Percentiles rank a stretch among this genome's conserved stretches.
Conservation (phyloP, 1,139 yeast species). For the Geotrichum australiense region DNA sequence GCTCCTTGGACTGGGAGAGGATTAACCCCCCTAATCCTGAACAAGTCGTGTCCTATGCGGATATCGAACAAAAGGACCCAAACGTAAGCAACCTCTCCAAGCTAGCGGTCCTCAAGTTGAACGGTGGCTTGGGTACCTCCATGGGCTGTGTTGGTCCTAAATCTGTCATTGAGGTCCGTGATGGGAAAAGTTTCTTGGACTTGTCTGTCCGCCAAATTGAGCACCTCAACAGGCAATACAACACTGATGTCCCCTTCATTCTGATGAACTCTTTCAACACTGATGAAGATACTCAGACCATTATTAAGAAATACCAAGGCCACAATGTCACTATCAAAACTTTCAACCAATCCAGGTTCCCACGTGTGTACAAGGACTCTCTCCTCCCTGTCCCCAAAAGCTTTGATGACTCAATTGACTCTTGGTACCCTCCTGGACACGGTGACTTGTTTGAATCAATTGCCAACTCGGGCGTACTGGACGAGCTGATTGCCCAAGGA, state of each 20-base stretch:
- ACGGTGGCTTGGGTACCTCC: constrained; percentile 98
- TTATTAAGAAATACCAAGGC: constrained; percentile 93
- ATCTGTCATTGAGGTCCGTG: constrained; percentile 96
- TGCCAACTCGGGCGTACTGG: constrained; percentile 86
- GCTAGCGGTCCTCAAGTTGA: constrained; percentile 89
- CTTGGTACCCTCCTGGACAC: constrained; percentile 99
- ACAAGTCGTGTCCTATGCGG: constrained; percentile 76
- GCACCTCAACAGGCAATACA: constrained; percentile 83
- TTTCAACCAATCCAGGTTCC: constrained; percentile 94
- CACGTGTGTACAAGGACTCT: constrained; percentile 92
- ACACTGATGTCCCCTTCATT: constrained; percentile 89
- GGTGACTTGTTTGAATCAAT: constrained; percentile 94
- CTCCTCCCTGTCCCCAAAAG: constrained; percentile 85
- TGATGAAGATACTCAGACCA: constrained; percentile 89
- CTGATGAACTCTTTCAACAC: constrained; percentile 99
- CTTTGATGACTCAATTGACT: constrained; percentile 65
- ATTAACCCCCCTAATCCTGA: constrained; percentile 82
- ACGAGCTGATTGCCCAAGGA: constrained; percentile 83
- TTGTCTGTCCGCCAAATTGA: constrained; percentile 95
- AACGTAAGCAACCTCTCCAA: constrained; percentile 56
- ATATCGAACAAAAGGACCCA: constrained; percentile 32
- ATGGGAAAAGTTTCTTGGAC: constrained; percentile 94
- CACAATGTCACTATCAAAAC: constrained; percentile 94
- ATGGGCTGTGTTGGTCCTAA: constrained; percentile 99
- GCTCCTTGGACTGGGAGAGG: constrained; percentile 87